A percentile compares a stretch with the other conserved stretches of the same genome.
phyloP scores from a whole-genome alignment of 2,329 filamentous ascomycete genomes.

The Sclerotinia minor region DNA sequence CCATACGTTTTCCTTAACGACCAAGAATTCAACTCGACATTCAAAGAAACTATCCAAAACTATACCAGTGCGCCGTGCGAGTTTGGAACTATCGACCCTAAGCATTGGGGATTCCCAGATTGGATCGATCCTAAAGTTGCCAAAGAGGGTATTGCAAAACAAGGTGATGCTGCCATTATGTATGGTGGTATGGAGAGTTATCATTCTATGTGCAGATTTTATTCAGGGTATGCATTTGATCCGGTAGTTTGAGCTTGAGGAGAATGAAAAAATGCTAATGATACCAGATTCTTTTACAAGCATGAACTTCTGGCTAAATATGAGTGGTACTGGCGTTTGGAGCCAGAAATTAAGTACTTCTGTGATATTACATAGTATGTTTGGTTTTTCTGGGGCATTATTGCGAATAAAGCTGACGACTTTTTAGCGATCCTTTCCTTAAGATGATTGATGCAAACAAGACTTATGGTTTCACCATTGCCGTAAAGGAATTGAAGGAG shows the following conservation, averaged over 20 bases:
- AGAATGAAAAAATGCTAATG: slow-evolving; percentile 28
- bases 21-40: slow-evolving; percentile 91
- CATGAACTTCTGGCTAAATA: slow-evolving; percentile 93
- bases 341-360: slow-evolving; percentile 99
- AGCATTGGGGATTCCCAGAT: slow-evolving; percentile 95
- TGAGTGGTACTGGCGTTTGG: slow-evolving; percentile 99
- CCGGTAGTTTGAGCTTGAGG: slow-evolving; percentile 8
- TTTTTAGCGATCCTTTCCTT: slow-evolving; percentile 80
- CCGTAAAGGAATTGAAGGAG: slow-evolving; percentile 95
- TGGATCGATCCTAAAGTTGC: slow-evolving; percentile 95
- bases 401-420: slow-evolving; percentile 8
- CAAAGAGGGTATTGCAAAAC: slow-evolving; percentile 93
- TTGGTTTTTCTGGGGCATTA: neutral
- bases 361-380: slow-evolving; percentile 97
- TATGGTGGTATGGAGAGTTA: slow-evolving; percentile 99
- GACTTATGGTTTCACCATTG: slow-evolving; percentile 98
- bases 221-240: slow-evolving; percentile 72
- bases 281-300: slow-evolving; percentile 84
- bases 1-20: slow-evolving; percentile 99
- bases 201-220: slow-evolving; percentile 98
- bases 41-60: slow-evolving; percentile 83
- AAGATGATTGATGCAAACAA: slow-evolving; percentile 95
- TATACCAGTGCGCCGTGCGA: slow-evolving; percentile 87
- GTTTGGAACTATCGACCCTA: slow-evolving; percentile 87
- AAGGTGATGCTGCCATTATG: slow-evolving; percentile 97